phyloP scores from a whole-genome alignment of 1,284 basidiomycete genomes.

The Volvariella surrecta region DNA sequence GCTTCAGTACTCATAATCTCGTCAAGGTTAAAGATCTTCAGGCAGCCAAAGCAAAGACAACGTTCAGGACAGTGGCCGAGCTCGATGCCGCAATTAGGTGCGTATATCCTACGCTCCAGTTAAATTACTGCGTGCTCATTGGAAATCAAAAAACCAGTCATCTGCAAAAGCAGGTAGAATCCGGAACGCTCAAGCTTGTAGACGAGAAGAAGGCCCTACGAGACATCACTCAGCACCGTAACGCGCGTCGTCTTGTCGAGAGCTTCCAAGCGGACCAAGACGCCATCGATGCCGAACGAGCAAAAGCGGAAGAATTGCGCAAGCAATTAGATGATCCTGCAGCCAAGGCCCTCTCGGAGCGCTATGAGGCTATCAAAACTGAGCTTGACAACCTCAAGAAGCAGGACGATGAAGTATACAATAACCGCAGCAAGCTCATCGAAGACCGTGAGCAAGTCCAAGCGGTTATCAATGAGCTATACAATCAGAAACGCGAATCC shows the following conservation, averaged over 20 bases:
- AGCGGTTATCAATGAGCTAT: constrained; percentile 66
- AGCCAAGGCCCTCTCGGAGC: constrained; percentile 73
- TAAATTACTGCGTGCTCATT: background rate
- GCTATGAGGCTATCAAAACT: constrained; percentile 76
- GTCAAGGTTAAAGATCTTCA: constrained; percentile 83
- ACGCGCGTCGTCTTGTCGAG: constrained; percentile 67
- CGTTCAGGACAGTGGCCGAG: constrained; percentile 85
- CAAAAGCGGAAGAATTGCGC: constrained; percentile 72
- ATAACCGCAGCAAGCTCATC: constrained; percentile 77
- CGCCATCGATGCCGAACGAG: constrained; percentile 76
- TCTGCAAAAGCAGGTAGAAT: constrained; percentile 86
- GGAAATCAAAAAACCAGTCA: constrained; percentile 35
- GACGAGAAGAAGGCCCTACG: constrained; percentile 93
- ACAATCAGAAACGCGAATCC: constrained; percentile 73
- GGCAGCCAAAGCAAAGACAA: constrained; percentile 70
- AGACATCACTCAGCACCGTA: constrained; percentile 75
- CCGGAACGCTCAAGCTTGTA: constrained; percentile 86
- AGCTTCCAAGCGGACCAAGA: constrained; percentile 74
- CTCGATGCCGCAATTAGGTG: constrained; percentile 85
- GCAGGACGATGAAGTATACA: constrained; percentile 81
- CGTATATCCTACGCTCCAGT: constrained; percentile 20
- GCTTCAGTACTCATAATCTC: constrained; percentile 7
- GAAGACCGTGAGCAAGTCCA: constrained; percentile 82
- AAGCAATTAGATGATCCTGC: constrained; percentile 90
- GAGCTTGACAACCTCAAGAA: constrained; percentile 87